These are phyloP conservation scores for Arabis hirsuta DNA, from an alignment of 345 rosid species.

Conservation along the genomic window DNA sequence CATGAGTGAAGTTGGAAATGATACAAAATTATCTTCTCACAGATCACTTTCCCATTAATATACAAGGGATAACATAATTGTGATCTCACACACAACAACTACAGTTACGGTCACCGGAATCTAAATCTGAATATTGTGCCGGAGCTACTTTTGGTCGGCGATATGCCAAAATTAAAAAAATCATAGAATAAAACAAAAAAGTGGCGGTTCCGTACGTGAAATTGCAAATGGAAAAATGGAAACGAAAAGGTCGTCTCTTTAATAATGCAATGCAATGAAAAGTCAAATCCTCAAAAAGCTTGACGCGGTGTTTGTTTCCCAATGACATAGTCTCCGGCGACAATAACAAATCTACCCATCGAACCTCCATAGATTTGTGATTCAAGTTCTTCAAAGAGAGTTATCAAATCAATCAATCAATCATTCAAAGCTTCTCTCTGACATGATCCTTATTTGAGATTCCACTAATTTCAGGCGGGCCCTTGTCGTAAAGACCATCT, in stretches of 20 bases:
- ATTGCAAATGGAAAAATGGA: neutral
- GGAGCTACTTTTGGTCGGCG: constrained; percentile 18
- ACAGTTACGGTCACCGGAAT: neutral
- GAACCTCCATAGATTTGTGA: constrained; percentile 4
- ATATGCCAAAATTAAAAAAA: neutral
- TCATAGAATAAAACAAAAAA: neutral
- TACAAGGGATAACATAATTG: too few species aligned
- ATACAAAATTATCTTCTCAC: too few species aligned
- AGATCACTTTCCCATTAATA: too few species aligned
- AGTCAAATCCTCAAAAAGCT: constrained; percentile 24
- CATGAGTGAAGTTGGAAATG: too few species aligned
- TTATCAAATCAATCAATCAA: neutral
- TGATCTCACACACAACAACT: too few species aligned
- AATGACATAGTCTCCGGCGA: constrained; percentile 22
- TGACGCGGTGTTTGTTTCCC: constrained; percentile 8
- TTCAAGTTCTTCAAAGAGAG: neutral
- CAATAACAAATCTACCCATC: neutral
- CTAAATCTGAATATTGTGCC: neutral
- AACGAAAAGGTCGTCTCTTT: neutral
- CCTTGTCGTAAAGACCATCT: constrained; percentile 14
- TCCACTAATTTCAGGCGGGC: neutral
- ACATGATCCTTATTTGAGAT: constrained; percentile 3
- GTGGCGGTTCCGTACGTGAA: constrained; percentile 6
- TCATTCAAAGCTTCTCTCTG: neutral
- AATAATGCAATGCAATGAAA: neutral